Percentiles rank a stretch among this genome's conserved stretches.
Conservation (phyloP, 176 grass and related monocot species). For the Otatea glauca region DNA sequence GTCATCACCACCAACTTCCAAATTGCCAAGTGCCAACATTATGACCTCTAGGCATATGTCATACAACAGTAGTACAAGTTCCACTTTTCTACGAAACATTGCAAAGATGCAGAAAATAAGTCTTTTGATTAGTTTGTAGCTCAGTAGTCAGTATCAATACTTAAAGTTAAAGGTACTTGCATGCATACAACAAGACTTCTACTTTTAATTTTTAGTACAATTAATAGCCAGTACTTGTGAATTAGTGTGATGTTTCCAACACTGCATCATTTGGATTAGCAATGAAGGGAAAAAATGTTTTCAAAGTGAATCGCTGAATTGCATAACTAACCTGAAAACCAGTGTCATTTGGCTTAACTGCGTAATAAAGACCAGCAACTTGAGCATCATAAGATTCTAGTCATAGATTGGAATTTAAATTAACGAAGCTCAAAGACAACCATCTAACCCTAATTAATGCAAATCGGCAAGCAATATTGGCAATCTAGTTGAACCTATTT, state of each 20-base stretch:
- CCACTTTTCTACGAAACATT: background rate
- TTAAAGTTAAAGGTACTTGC: background rate
- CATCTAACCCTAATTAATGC: background rate
- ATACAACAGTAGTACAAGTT: background rate
- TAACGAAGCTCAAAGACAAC: background rate
- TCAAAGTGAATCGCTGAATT: slow-evolving; percentile 26
- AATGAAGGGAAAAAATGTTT: background rate
- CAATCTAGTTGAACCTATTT: background rate
- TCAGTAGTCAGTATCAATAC: background rate
- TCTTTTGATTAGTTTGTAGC: background rate
- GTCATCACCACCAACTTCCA: background rate
- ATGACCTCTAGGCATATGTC: background rate
- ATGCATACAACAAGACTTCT: background rate
- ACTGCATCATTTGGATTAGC: slow-evolving; percentile 20
- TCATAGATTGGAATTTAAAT: background rate
- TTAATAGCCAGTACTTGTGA: background rate
- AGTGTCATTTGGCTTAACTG: slow-evolving; percentile 57
- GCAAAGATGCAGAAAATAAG: background rate
- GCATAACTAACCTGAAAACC: slow-evolving; percentile 79
- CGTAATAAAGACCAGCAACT: slow-evolving; percentile 93
- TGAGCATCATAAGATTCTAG: slow-evolving; percentile 73
- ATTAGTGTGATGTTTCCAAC: background rate
- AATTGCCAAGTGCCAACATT: background rate
- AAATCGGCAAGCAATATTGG: background rate
- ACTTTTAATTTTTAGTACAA: background rate